Conservation (phyloP, 1,284 basidiomycete genomes). For the Tremellales sp. region DNA sequence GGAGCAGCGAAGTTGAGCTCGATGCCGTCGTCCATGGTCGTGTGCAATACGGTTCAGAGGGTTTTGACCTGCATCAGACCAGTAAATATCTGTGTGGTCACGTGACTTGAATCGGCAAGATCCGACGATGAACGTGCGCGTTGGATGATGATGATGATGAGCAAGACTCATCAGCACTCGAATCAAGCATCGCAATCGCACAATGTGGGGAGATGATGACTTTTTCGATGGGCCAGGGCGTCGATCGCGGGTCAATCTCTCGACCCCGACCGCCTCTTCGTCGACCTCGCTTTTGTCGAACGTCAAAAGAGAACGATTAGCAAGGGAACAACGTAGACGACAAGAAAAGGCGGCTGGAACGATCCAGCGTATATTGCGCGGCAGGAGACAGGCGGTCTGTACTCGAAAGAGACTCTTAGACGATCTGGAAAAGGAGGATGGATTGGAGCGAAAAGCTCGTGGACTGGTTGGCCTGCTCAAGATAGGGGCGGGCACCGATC, state of each 20-base stretch:
- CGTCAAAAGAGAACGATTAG: conserved; percentile 36
- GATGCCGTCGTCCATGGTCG: conserved; percentile 48
- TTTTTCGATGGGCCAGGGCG: not conserved
- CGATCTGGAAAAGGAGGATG: not conserved
- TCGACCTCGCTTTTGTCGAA: conserved; percentile 31
- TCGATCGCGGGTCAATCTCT: conserved; percentile 33
- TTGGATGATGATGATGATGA: no score
- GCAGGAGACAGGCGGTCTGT: conserved; percentile 18
- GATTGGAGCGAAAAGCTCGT: not conserved
- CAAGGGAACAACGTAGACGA: conserved; percentile 31
- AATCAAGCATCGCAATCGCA: no score
- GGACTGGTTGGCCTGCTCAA: not conserved
- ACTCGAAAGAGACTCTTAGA: conserved; percentile 4
- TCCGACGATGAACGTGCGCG: no score
- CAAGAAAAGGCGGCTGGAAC: conserved; percentile 27
- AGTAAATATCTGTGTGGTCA: no score
- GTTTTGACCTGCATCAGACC: no score
- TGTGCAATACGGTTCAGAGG: no score
- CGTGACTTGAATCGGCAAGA: no score
- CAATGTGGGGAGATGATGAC: conserved; percentile 1
- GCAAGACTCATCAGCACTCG: no score
- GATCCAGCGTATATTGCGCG: conserved; percentile 45
- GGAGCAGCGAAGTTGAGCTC: conserved; percentile 47
- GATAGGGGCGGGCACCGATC: conserved; percentile 1
- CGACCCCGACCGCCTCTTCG: conserved; percentile 32